phyloP scores from a whole-genome alignment of 495 filamentous ascomycete species.

The Penicillium fimorum region DNA sequence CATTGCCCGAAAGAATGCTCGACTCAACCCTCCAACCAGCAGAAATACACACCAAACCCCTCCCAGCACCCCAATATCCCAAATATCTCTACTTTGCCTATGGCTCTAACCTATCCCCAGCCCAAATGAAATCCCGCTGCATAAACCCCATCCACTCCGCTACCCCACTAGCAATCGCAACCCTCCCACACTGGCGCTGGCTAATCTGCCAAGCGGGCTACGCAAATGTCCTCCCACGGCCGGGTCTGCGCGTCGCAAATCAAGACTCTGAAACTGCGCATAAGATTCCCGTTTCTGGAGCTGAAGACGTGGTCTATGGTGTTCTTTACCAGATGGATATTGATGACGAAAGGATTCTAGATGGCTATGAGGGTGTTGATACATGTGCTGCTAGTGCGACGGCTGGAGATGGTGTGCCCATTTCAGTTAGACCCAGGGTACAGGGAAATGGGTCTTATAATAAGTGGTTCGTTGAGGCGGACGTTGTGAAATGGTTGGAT shows the following conservation, averaged over 20 bases:
- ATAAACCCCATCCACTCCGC: slow-evolving; percentile 49
- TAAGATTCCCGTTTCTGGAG: slow-evolving; percentile 23
- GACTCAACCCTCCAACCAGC: slow-evolving; percentile 2
- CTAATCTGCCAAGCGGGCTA: slow-evolving; percentile 67
- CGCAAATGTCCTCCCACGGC: slow-evolving; percentile 60
- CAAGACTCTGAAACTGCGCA: slow-evolving; percentile 22
- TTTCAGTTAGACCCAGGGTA: slow-evolving; percentile 43
- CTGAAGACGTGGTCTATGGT: slow-evolving; percentile 50
- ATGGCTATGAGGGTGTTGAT: slow-evolving; percentile 45
- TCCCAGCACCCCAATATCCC: slow-evolving; percentile 7
- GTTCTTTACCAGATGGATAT: slow-evolving; percentile 58
- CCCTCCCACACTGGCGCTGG: slow-evolving; percentile 58
- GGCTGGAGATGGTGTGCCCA: slow-evolving; percentile 16
- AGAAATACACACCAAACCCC: slow-evolving; percentile 9
- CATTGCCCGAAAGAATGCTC: not conserved
- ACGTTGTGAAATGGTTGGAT: slow-evolving; percentile 36
- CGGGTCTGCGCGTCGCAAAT: slow-evolving; percentile 23
- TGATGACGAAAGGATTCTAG: slow-evolving; percentile 37
- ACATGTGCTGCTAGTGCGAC: slow-evolving; percentile 11
- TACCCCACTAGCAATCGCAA: slow-evolving; percentile 43
- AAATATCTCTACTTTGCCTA: slow-evolving; percentile 66
- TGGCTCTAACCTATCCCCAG: slow-evolving; percentile 66
- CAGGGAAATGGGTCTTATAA: slow-evolving; percentile 40
- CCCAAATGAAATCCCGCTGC: slow-evolving; percentile 64
- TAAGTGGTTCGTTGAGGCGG: slow-evolving; percentile 40